Evolutionary conservation across 768 basidiomycete species (phyloP), one percentile per base, ranked within the genome.

Genomic region (Lanmaoa pseudosensibilis): DNA sequence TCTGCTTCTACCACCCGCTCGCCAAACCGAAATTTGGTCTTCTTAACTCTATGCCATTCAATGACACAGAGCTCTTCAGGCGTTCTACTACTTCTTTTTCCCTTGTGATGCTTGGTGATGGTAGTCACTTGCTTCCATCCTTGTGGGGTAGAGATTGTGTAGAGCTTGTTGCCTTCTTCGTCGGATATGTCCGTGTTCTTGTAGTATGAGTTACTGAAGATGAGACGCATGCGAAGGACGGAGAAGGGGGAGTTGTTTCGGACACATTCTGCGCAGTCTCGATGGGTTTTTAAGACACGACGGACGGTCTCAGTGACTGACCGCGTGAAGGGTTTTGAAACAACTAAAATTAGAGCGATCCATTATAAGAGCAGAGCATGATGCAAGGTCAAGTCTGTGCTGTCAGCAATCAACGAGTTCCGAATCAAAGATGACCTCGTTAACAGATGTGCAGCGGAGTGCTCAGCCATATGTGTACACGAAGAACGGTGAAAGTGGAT

Each of bases 41-140:
- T 63, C 46, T 60, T 60, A 19, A 70, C 13, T 5, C 50, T 46
- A 12, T 65, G 64, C 66, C 70, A 72, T 40, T 74, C 67, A 18
- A 76, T 70, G 43, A 65, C 58, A 6, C 66, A 73, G 15, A 75
- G 52, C 7, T 57, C 56, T 6, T 62, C 61, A 27, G 55, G 34
- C 2, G 9, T 15, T 37, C 41, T 38, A 10, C 15, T 56, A 4
- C 39, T 53, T 8, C 47, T 25, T 21, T 1, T 44, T 25, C 51
- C 46, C 18, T 16, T 52, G 46, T 33, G 37, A 45, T 55, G 21
- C 43, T 55, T 55, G 41, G 43, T 57, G 50, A 61, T 46, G 21
- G 60, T 59, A 5, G 59, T 57, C 43, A 58, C 53, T 43, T 61
- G 53, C 33, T 62, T 55, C 49, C 49, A 39, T 34, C 54, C 61